These are phyloP conservation scores for Piper longum DNA, from an alignment of 164 flowering plant species.

Conservation along the genomic window DNA sequence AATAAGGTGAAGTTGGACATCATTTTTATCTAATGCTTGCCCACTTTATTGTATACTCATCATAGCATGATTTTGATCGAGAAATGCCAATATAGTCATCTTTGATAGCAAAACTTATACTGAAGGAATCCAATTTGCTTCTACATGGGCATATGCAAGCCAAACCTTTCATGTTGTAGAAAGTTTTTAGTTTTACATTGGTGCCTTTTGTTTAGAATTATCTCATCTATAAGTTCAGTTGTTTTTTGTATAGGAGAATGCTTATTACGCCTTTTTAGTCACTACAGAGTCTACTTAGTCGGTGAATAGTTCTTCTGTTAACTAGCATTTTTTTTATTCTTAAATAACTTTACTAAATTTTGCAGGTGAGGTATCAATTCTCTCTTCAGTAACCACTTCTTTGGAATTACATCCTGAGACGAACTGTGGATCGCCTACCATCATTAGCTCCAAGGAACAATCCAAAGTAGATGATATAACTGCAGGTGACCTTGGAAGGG, in stretches of 20 bases:
- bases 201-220: not conserved
- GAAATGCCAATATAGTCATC: too few relatives aligned
- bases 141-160: not conserved
- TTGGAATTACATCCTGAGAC: conserved; percentile 17
- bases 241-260: not conserved
- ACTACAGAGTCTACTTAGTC: too few relatives aligned
- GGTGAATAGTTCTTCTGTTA: too few relatives aligned
- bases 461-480: conserved; percentile 11
- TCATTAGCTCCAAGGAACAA: conserved; percentile 21
- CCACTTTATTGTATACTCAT: too few relatives aligned
- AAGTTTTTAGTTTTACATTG: not conserved
- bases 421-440: conserved; percentile 33
- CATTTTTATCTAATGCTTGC: too few relatives aligned
- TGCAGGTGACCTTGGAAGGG: not conserved
- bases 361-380: conserved; percentile 11
- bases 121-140: not conserved
- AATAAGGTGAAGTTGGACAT: too few relatives aligned
- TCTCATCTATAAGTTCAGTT: not conserved
- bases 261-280: not conserved
- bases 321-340: too few relatives aligned
- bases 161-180: not conserved
- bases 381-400: conserved; percentile 7
- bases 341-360: too few relatives aligned
- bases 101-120: too few relatives aligned
- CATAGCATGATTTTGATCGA: too few relatives aligned